phyloP scores from a whole-genome alignment of 176 grass and related monocot genomes.

The Bothriochloa decipiens region DNA sequence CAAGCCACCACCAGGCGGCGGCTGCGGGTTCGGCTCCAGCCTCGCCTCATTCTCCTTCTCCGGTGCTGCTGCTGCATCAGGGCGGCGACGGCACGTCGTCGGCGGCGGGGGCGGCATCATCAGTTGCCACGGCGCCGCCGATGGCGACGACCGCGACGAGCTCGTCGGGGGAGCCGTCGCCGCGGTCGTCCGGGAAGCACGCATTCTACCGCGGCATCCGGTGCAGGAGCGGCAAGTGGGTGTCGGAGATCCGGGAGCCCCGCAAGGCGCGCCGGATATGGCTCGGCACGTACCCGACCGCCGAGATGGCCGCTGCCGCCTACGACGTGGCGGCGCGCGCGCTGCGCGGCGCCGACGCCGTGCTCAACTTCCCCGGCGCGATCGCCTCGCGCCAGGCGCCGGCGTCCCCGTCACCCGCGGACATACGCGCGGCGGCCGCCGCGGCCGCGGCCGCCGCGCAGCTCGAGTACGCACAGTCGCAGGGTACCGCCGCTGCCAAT shows the following conservation, averaged over 20 bases:
- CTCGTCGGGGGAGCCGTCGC: slow-evolving; percentile 64
- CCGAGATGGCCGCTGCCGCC: slow-evolving; percentile 88
- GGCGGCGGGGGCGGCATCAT: background rate
- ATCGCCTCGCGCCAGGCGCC: slow-evolving; percentile 50
- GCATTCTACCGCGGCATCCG: slow-evolving; percentile 85
- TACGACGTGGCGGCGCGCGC: slow-evolving; percentile 85
- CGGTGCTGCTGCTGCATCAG: background rate
- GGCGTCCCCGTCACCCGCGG: slow-evolving; percentile 58
- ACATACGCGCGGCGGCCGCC: slow-evolving; percentile 70
- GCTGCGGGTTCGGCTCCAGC: background rate
- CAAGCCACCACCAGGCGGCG: background rate
- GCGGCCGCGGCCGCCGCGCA: slow-evolving; percentile 51
- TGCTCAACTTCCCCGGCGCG: slow-evolving; percentile 79
- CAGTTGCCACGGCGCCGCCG: background rate
- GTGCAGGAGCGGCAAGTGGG: slow-evolving; percentile 92
- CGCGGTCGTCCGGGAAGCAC: slow-evolving; percentile 59
- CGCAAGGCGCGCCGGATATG: slow-evolving; percentile 89
- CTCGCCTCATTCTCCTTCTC: slow-evolving; percentile 32
- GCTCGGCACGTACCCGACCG: slow-evolving; percentile 87
- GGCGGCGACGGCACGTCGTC: background rate
- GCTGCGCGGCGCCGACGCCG: slow-evolving; percentile 73
- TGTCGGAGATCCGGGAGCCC: slow-evolving; percentile 96
- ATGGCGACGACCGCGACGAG: slow-evolving; percentile 16
- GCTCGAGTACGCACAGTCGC: slow-evolving; percentile 27
- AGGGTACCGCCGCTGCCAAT: background rate